These are phyloP conservation scores for Arabidopsis hybrid DNA, from an alignment of 441 rosid genomes.

Conservation along the genomic window DNA sequence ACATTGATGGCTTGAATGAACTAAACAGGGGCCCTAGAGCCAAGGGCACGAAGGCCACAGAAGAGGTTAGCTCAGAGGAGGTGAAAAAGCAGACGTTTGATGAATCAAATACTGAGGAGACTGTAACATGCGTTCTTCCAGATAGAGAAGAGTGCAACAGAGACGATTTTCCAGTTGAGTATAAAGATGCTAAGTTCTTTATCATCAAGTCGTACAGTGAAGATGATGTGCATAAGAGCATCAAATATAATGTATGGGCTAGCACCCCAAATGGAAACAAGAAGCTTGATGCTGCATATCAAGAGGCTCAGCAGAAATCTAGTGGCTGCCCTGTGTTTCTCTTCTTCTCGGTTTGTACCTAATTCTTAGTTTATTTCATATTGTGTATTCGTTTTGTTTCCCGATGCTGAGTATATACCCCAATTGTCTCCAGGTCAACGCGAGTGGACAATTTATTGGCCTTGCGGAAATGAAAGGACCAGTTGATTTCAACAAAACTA, in stretches of 20 bases:
- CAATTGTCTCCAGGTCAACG: slow-evolving; percentile 61
- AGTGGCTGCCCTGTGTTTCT: slow-evolving; percentile 77
- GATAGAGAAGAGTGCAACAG: slow-evolving; percentile 65
- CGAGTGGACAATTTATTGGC: slow-evolving; percentile 95
- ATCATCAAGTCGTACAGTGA: slow-evolving; percentile 91
- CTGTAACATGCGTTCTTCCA: slow-evolving; percentile 44
- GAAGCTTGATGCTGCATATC: slow-evolving; percentile 85
- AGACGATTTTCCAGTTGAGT: slow-evolving; percentile 68
- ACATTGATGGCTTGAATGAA: slow-evolving; percentile 69
- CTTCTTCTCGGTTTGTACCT: slow-evolving; percentile 69
- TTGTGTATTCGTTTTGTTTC: neutral
- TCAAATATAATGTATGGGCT: slow-evolving; percentile 90
- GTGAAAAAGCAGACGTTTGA: slow-evolving; percentile 40
- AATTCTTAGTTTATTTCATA: neutral
- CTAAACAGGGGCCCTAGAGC: slow-evolving; percentile 89
- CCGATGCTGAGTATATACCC: neutral
- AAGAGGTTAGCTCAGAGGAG: slow-evolving; percentile 32
- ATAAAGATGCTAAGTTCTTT: slow-evolving; percentile 70
- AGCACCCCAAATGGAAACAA: slow-evolving; percentile 96
- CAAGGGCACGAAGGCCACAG: slow-evolving; percentile 58
- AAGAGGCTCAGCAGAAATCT: slow-evolving; percentile 74
- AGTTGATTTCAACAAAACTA: slow-evolving; percentile 78
- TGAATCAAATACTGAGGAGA: slow-evolving; percentile 46
- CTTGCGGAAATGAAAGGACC: slow-evolving; percentile 88
- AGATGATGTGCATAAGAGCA: slow-evolving; percentile 93